Evolutionary conservation across 192 early-diverging fungal genomes (phyloP).

Genomic region (Rhizophagus clarus): DNA sequence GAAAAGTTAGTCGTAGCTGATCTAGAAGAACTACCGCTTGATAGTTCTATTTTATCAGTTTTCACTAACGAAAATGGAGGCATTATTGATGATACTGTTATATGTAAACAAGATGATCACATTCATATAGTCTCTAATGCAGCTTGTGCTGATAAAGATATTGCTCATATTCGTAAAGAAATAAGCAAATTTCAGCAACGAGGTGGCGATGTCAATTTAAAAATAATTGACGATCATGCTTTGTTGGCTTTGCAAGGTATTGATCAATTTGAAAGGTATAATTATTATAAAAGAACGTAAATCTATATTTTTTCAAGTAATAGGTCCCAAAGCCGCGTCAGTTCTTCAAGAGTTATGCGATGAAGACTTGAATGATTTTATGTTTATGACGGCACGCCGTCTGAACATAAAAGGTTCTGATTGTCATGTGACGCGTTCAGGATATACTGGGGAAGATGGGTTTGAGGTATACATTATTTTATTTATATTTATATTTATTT

Average conservation of each 20-base stretch:
- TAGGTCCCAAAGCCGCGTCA: conserved; percentile 72
- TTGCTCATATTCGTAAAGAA: conserved; percentile 82
- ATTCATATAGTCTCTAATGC: conserved; percentile 97
- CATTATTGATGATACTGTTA: conserved; percentile 97
- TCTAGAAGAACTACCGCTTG: conserved; percentile 75
- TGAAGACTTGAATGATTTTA: conserved; percentile 68
- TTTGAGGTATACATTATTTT: conserved; percentile 71
- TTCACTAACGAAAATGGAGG: conserved; percentile 97
- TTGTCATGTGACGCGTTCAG: conserved; percentile 90
- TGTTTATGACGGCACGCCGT: conserved; percentile 84
- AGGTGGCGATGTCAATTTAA: conserved; percentile 88
- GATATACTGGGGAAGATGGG: conserved; percentile 99
- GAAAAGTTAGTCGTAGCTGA: conserved; percentile 91
- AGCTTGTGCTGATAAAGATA: conserved; percentile 95
- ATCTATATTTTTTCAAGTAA: background rate
- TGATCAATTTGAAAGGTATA: conserved; percentile 8
- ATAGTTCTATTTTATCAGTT: conserved; percentile 82
- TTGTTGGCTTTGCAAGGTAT: conserved; percentile 89
- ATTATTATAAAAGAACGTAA: background rate
- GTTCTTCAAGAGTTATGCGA: conserved; percentile 65
- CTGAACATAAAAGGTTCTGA: conserved; percentile 76
- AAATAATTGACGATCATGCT: conserved; percentile 83
- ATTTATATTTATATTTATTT: too few relatives aligned
- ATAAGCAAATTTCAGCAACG: conserved; percentile 79
- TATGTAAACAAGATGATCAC: conserved; percentile 81